Base-by-base conservation (phyloP, 139 green algal genomes). In the Chlorella sorokiniana region DNA sequence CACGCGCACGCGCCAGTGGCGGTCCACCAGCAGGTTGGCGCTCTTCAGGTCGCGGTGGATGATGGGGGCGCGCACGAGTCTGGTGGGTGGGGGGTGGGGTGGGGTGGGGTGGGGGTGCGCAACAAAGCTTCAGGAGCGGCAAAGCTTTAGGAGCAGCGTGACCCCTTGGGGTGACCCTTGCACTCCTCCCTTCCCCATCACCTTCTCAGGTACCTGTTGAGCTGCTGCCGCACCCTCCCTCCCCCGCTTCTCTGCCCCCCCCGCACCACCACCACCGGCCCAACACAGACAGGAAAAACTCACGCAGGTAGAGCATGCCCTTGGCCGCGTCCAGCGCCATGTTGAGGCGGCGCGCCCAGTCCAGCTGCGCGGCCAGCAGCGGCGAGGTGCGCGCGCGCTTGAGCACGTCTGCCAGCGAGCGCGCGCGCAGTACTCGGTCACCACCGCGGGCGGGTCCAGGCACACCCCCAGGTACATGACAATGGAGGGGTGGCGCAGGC, bases 221-320 rank as follows among this genome's bases (percentile, higher is more conserved):
- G 65, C 70, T 40, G 44, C 33, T 75, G 42, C 20, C 27, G 0
- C 38, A 7, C 67, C 35, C 10, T 11, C 2, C 18, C 63, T 29
- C 7, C 8, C 14, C 62, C 23, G 31, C 62, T 10, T 31, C 11
- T 37, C 65, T 31, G 4, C 65, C 7, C 29, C 65, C 37, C 65
- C 37, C 11, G 20, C 37, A 10, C 31, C 79, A 83, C n/a, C 52
- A 37, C 7, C 70, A 77, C 35, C 87, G 61, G 73, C 93, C 88
- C 45, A 93, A 88, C 82, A 93, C 85, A 22, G 88, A 88, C 23
- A 88, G 89, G 31, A 80, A 71, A 78, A 75, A 84, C 48, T 69
- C 78, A 86, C 93, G 89, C 54, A 93, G 86, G 83, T 92, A 92
- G 40, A 84, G 80, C 87, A 93, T 93, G 78, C 89, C 89, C 81